phyloP scores from a whole-genome alignment of 192 early-diverging fungal genomes.

The Coemansia sp. region DNA sequence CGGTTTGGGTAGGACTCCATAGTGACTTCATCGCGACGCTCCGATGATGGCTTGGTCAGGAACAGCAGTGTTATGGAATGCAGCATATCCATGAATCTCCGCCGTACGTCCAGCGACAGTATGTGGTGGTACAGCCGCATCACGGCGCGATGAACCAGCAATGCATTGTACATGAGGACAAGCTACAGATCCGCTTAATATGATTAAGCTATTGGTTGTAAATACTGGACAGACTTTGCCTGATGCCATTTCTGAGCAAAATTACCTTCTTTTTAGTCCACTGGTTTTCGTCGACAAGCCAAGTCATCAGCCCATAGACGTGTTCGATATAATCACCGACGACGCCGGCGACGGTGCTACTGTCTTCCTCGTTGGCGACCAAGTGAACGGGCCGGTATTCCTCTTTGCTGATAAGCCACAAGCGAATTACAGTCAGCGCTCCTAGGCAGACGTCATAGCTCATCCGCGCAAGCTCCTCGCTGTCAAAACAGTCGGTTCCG shows the following conservation, averaged over 20 bases:
- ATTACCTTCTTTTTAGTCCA: conserved; percentile 43
- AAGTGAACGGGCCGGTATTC: conserved; percentile 39
- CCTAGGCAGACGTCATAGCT: conserved; percentile 31
- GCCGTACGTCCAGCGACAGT: conserved; percentile 2
- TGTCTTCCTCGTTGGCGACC: not conserved
- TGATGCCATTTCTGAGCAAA: not conserved
- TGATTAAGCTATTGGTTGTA: too few species aligned
- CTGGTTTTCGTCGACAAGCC: conserved; percentile 22
- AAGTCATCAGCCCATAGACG: conserved; percentile 20
- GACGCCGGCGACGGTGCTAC: not conserved
- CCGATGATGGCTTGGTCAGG: conserved; percentile 7
- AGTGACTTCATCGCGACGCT: conserved; percentile 11
- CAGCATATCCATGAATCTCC: conserved; percentile 22
- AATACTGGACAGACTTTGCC: too few species aligned
- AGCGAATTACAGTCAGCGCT: conserved; percentile 28
- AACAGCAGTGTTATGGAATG: conserved; percentile 16
- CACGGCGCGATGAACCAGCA: conserved; percentile 28
- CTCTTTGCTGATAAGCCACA: conserved; percentile 41
- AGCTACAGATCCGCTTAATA: too few species aligned
- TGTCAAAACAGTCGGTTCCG: conserved; percentile 2
- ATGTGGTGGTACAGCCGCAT: conserved; percentile 25
- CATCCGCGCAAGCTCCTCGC: conserved; percentile 8
- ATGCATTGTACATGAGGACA: conserved; percentile 30
- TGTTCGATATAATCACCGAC: conserved; percentile 21
- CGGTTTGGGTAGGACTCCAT: conserved; percentile 26